Evolutionary conservation across 2,329 filamentous ascomycete species (phyloP), one percentile per base, ranked within the genome.

Genomic region (Neurospora sp.): DNA sequence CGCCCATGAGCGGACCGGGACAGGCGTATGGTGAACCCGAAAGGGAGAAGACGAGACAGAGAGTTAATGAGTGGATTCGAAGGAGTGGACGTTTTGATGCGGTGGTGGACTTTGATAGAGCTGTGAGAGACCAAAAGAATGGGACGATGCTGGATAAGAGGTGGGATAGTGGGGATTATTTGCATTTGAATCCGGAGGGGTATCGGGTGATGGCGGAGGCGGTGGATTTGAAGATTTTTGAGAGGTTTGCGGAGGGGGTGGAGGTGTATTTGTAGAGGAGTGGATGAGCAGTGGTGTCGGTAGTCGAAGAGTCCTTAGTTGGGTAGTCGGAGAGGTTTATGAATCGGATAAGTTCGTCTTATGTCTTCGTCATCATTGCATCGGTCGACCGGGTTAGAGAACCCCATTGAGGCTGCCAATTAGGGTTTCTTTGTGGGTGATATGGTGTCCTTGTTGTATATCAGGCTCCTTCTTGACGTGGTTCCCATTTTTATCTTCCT

Each of bases 41-140:
- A 68, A 78, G 87, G 11, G 88, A 90, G 77, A 76, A 73, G 70
- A 86, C 86, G 19, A 78, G 88, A 66, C 81, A 84, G 76, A 78
- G 80, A 13, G 79, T 90, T 8, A 91, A 91, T 73, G 76, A 77
- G 38, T 91, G 86, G 81, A 90, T 90, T 33, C 80, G 88, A 19
- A 77, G 72, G 2, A 83, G 80, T 68, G 84, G 83, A 0, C 78
- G 80, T 19, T 90, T 90, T 75, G 88, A 90, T 73, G 85, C 82
- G 0, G 84, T 90, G 1, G 76, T 90, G 13, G 88, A 91, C 75
- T 90, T 91, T 74, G 88, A 90, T 74, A 78, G 76, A 36, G 80
- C 84, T 1, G 76, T 90, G 28, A 78, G 85, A 46, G 84, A 90
- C 75, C 79, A 80, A 3, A 76, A 77, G 42, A 82, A 84, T 66